Base-by-base conservation (phyloP, 768 basidiomycete genomes). In the Stropharia rugosoannulata region DNA sequence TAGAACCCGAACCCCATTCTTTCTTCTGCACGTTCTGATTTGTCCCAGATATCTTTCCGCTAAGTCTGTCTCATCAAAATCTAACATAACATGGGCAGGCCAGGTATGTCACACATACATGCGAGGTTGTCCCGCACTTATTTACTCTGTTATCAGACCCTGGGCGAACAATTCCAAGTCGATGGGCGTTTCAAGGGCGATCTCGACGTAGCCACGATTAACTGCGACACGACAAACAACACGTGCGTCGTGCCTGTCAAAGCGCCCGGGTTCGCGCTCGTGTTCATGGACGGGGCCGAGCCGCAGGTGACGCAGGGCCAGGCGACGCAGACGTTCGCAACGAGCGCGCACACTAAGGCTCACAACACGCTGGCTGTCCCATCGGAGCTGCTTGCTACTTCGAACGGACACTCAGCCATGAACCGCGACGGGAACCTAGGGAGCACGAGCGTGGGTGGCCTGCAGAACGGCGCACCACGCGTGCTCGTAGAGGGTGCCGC, bases 21-120 rank as follows among this genome's bases (percentile, higher is more conserved):
- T 29, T 12, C 43, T 15, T 16, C 16, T 42, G 41, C 15, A 16
- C 16, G 8, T 13, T 10, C 45, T 46, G 27, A 46, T 19, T 10
- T 27, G 29, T 15, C 11, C 10, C 1, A 84, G 85, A 62, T 89
- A 86, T 62, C 74, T 89, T 25, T 56, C 63, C 0, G 86, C 89
- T 0, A 63, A 73, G 0, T 80, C 80, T 1, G 84, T 89, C 3
- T 72, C 81, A 1, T 79, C 83, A 55, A 85, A 82, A 64, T 75
- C 72, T 50, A 84, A 89, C 63, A 82, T 91, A 55, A 86, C 83
- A 0, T 93, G 90, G 89, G 90, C 87, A 3, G 83, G 84, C 5
- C 91, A 89, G 73, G 86, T 86, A 44, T 39, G 29, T 18, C 10
- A 35, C 32, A 36, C 76, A 13, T 42, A 25, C 32, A 15, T 8